Percentiles rank a stretch among this genome's conserved stretches.
phyloP scores from a whole-genome alignment of 768 basidiomycete genomes.

The Agaricus sinodeliciosus region DNA sequence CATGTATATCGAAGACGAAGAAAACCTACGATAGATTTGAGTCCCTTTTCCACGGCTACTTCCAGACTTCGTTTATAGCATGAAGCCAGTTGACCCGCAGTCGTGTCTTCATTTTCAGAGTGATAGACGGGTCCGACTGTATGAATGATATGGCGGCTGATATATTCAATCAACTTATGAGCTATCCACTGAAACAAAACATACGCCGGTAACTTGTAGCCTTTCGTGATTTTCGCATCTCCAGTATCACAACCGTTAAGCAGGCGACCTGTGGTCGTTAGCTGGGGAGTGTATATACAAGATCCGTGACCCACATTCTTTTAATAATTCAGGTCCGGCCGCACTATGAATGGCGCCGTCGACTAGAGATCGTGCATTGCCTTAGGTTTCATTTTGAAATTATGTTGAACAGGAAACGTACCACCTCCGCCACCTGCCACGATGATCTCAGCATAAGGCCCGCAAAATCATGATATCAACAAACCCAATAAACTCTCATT shows the following conservation, averaged over 20 bases:
- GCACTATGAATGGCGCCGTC: conserved; percentile 80
- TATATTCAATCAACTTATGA: not conserved
- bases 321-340: conserved; percentile 56
- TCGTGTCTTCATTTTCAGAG: conserved; percentile 28
- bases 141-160: conserved; percentile 69
- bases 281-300: not conserved
- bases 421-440: conserved; percentile 69
- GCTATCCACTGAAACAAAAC: conserved; percentile 14
- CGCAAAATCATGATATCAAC: conserved; percentile 16
- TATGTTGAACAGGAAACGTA: conserved; percentile 22
- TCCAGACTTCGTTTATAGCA: conserved; percentile 64
- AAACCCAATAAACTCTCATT: conserved; percentile 65
- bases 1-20: not conserved
- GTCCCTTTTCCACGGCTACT: conserved; percentile 50
- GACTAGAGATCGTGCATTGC: conserved; percentile 32
- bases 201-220: conserved; percentile 72
- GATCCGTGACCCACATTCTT: conserved; percentile 50
- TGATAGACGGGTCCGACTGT: conserved; percentile 75
- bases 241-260: conserved; percentile 68
- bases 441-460: not conserved
- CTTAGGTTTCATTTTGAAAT: not conserved
- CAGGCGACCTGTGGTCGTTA: conserved; percentile 41
- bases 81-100: conserved; percentile 51
- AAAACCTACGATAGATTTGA: conserved; percentile 55
- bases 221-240: conserved; percentile 72